phyloP scores from a whole-genome alignment of 495 filamentous ascomycete species.

The Bacidia gigantensis region DNA sequence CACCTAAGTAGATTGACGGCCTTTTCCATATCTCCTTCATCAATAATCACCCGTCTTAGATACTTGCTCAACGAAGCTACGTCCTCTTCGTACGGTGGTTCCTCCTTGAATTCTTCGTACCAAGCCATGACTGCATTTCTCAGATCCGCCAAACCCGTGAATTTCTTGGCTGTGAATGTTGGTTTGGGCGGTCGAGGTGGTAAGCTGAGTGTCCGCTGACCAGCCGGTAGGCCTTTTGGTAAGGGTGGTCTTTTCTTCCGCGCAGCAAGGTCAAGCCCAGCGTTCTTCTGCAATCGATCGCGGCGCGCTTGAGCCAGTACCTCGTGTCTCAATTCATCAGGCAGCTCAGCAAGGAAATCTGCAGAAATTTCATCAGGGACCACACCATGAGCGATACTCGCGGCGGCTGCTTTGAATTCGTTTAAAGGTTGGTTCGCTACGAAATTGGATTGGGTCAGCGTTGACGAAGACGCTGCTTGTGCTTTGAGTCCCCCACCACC shows the following conservation, averaged over 20 bases:
- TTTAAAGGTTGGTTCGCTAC: conserved; percentile 22
- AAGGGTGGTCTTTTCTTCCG: conserved; percentile 7
- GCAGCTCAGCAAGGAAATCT: conserved; percentile 67
- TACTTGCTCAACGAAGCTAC: conserved; percentile 58
- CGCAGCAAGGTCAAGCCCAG: conserved; percentile 23
- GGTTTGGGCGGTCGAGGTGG: conserved; percentile 40
- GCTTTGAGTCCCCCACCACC: conserved; percentile 34
- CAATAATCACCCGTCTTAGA: conserved; percentile 48
- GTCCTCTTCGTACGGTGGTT: conserved; percentile 65
- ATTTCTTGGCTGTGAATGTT: conserved; percentile 49
- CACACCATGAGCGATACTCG: neutral
- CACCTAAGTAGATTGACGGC: conserved; percentile 53
- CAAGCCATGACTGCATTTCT: conserved; percentile 50
- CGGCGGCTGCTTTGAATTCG: neutral
- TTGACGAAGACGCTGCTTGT: conserved; percentile 26
- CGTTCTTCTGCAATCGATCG: conserved; percentile 34
- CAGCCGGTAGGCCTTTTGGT: conserved; percentile 13
- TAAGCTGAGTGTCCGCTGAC: conserved; percentile 32
- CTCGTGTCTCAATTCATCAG: conserved; percentile 65
- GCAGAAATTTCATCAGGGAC: conserved; percentile 39
- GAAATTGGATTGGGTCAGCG: conserved; percentile 54
- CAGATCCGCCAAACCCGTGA: conserved; percentile 42
- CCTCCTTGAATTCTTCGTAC: conserved; percentile 47
- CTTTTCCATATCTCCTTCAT: conserved; percentile 67
- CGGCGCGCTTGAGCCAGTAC: conserved; percentile 58